phyloP scores from a whole-genome alignment of 2,329 filamentous ascomycete genomes.

The Pseudogymnoascus sp. region DNA sequence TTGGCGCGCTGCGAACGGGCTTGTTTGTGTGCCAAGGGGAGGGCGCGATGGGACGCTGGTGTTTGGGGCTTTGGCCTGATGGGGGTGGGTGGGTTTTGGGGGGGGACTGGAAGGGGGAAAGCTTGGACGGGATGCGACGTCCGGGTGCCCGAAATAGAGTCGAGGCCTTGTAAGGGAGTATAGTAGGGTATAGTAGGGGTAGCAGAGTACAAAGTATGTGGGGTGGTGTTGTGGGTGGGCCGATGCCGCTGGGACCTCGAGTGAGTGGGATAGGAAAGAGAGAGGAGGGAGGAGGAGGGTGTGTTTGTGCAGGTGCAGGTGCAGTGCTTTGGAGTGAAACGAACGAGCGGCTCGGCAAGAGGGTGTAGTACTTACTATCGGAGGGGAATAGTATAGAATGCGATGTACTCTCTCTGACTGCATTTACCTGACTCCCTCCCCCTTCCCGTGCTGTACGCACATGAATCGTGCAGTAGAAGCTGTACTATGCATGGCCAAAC shows the following conservation, averaged over 20 bases:
- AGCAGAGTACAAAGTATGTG: not conserved
- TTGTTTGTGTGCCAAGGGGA: not conserved
- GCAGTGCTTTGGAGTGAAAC: not conserved
- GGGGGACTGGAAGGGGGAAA: not conserved
- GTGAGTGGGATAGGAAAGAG: not conserved
- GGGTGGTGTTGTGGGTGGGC: not conserved
- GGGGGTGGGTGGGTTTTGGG: not conserved
- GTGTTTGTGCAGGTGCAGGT: not conserved
- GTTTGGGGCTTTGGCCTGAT: not conserved
- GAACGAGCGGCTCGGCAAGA: not conserved
- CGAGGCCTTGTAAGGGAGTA: not conserved
- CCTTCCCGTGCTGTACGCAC: not conserved
- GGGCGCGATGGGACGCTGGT: slow-evolving; percentile 2
- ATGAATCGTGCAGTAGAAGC: not conserved
- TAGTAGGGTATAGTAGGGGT: not conserved
- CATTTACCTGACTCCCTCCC: not conserved
- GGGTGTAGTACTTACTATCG: not conserved
- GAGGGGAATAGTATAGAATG: not conserved
- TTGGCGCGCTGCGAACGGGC: not conserved
- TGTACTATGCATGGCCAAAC: not conserved
- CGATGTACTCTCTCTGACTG: not conserved
- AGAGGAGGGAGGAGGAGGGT: not conserved
- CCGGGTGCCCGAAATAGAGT: slow-evolving; percentile 2
- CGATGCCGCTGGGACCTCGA: not conserved
- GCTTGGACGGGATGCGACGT: not conserved